Base-by-base conservation (phyloP, 1,139 yeast species). In the Blastobotrys capitulatus region DNA sequence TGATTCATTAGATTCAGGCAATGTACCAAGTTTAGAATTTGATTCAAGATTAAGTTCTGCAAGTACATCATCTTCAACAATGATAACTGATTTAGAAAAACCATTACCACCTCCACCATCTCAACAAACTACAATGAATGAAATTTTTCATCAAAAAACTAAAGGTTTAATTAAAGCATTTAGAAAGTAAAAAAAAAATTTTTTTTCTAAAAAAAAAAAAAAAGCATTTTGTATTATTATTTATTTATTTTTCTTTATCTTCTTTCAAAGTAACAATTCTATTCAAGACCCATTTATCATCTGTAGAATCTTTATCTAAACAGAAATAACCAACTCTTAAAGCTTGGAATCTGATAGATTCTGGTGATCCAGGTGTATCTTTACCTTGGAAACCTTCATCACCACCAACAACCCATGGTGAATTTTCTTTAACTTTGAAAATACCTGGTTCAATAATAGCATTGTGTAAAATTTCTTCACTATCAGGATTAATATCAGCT, bases 321-420 rank as follows among this genome's bases (percentile, higher is more conserved):
- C 96, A 84, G 78, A 90, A 94, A 70, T 92, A 92, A 25, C 98
- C 99, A 47, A 88, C 92, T 71, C 99, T 83, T 68, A 94, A 78
- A 29, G 96, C 98, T 73, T 94, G 99, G 87, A 94, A 94, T 67
- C 98, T 80, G 35, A 87, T 86, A n/a, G 95, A 80, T 67, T 92
- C 95, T 18, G 79, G 76, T 34, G 86, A 83, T 44, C 78, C 73
- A 43, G 73, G 71, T 26, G 77, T 78, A 54, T 85, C 83, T 51
- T 80, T 78, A 15, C 82, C 79, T 50, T 78, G 72, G 36, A 68
- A 54, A 36, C 57, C 63, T 32, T 53, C 57, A 19, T 54, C 57
- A 37, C 57, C 54, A 38, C 50, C 51, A 6, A 59, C 61, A 7
- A 59, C 61, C 82, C 92, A 79, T 47, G 97, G 97, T 20, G 92